These are phyloP conservation scores for Botrytis porri DNA, from an alignment of 2,329 filamentous ascomycete species.

Conservation along the genomic window DNA sequence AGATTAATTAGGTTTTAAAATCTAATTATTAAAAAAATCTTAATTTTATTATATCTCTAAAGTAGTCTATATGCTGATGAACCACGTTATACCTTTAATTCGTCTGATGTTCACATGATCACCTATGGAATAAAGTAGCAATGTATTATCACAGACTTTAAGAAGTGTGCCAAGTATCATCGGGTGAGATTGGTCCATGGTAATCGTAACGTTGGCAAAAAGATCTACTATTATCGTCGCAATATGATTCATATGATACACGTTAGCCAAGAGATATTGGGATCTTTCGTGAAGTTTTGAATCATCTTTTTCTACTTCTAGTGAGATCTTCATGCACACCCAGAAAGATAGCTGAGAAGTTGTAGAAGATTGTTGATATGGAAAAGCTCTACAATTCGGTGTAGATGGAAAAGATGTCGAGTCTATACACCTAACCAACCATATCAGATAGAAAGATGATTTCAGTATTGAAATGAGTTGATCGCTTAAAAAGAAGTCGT, in stretches of 20 bases:
- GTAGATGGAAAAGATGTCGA: neutral
- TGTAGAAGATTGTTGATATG: neutral
- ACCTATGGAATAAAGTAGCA: neutral
- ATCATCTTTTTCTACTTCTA: neutral
- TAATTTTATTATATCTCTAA: no score
- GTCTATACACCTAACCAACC: neutral
- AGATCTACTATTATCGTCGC: constrained; percentile 1
- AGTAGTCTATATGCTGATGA: no score
- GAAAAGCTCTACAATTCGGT: neutral
- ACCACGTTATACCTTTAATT: neutral
- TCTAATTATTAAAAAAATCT: no score
- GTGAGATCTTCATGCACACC: neutral
- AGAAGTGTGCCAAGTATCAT: neutral
- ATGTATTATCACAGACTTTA: neutral
- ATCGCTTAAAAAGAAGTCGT: constrained; percentile 11
- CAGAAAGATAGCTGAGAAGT: neutral
- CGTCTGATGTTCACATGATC: neutral
- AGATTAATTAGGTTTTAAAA: no score
- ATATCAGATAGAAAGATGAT: neutral
- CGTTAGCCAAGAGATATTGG: neutral
- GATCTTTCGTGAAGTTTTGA: neutral
- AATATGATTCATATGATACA: neutral
- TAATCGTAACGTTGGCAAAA: neutral
- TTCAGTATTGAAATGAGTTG: neutral
- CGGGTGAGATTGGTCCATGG: neutral